phyloP scores from a whole-genome alignment of 2,329 filamentous ascomycete species.

The Alternaria dauci region DNA sequence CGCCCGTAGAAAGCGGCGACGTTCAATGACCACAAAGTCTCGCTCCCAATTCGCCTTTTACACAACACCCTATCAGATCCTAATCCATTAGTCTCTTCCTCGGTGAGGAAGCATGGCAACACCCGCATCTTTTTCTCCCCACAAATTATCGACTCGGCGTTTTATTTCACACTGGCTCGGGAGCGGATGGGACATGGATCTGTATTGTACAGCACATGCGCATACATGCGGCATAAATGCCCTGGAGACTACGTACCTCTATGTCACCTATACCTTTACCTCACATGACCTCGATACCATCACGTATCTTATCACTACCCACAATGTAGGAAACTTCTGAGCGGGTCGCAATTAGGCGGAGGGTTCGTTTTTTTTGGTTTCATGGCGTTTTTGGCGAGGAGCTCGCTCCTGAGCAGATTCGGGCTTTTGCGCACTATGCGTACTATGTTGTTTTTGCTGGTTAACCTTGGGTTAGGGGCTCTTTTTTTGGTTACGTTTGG shows the following conservation, averaged over 20 bases:
- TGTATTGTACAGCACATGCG: background rate
- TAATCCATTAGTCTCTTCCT: background rate
- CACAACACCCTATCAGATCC: background rate
- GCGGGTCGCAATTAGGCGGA: background rate
- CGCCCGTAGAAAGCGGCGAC: background rate
- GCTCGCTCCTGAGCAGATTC: background rate
- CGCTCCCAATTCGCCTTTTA: background rate
- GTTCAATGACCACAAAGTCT: background rate
- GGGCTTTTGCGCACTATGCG: background rate
- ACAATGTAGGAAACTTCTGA: background rate
- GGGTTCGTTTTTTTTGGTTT: background rate
- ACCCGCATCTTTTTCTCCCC: background rate
- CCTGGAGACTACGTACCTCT: background rate
- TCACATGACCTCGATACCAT: slow-evolving; percentile 3
- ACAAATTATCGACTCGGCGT: background rate
- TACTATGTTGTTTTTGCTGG: background rate
- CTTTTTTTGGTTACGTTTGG: background rate
- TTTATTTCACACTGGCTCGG: background rate
- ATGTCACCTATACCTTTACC: background rate
- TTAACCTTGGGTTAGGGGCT: background rate
- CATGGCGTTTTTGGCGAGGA: background rate
- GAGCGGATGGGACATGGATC: background rate
- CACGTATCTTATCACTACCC: background rate
- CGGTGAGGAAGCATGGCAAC: background rate
- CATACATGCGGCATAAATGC: background rate